phyloP scores from a whole-genome alignment of 306 rosid species.

The Coriaria nepalensis region DNA sequence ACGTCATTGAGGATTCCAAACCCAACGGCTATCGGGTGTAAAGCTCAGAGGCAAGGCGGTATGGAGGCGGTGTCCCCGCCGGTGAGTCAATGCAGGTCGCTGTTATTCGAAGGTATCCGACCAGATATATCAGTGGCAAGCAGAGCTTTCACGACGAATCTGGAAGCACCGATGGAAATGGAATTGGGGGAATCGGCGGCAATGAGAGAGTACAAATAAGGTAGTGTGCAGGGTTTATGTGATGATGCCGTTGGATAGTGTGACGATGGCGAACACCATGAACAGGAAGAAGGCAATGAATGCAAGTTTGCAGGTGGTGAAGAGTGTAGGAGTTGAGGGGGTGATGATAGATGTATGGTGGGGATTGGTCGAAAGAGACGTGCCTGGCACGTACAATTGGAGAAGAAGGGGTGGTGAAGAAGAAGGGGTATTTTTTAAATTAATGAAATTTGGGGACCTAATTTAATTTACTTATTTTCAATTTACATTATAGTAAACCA shows the following conservation, averaged over 20 bases:
- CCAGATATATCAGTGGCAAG: constrained; percentile 62
- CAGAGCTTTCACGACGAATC: constrained; percentile 38
- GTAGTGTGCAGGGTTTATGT: constrained; percentile 31
- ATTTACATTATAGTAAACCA: too few species aligned
- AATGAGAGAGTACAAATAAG: constrained; percentile 22
- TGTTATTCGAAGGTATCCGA: constrained; percentile 25
- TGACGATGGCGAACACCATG: constrained; percentile 22
- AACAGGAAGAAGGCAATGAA: constrained; percentile 33
- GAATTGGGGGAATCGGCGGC: background rate
- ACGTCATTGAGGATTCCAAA: constrained; percentile 36
- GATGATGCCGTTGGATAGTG: constrained; percentile 43
- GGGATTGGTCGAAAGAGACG: constrained; percentile 75
- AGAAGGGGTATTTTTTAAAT: too few species aligned
- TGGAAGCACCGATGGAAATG: constrained; percentile 12
- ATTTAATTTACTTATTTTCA: too few species aligned
- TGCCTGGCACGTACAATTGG: constrained; percentile 65
- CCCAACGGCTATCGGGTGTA: constrained; percentile 21
- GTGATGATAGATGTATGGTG: constrained; percentile 87
- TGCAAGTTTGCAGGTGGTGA: constrained; percentile 48
- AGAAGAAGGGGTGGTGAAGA: too few species aligned
- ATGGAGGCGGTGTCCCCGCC: constrained; percentile 27
- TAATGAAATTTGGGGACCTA: too few species aligned
- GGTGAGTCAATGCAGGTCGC: constrained; percentile 22
- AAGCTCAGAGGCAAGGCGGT: constrained; percentile 16
- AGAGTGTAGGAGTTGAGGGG: constrained; percentile 67